Conservation (phyloP, 192 early-diverging fungal species). For the Rhizophagus prolifer region DNA sequence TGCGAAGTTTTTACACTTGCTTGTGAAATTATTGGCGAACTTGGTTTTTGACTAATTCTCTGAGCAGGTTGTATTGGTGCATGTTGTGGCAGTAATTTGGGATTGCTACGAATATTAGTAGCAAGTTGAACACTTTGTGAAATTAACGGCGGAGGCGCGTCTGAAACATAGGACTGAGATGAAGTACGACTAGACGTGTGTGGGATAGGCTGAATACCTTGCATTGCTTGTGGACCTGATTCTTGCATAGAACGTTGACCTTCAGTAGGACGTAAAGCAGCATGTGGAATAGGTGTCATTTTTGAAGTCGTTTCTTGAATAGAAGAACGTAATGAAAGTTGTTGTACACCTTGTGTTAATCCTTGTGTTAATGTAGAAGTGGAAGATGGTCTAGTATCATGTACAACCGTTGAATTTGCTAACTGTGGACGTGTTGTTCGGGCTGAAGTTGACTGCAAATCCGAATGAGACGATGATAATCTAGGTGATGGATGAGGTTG, state of each 20-base stretch:
- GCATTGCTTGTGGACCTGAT: background rate
- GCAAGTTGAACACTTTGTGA: background rate
- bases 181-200: background rate
- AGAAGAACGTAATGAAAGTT: background rate
- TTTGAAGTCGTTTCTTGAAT: background rate
- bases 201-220: background rate
- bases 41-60: background rate
- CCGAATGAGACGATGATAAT: background rate
- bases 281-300: background rate
- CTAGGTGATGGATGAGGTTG: background rate
- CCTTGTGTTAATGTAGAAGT: background rate
- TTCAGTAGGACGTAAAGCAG: background rate
- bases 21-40: background rate
- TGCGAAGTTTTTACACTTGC: background rate
- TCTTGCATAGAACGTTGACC: background rate
- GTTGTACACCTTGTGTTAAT: background rate
- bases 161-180: background rate
- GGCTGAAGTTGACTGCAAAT: background rate
- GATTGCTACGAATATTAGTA: background rate
- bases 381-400: background rate
- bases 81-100: background rate
- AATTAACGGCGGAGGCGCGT: background rate
- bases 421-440: background rate
- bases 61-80: background rate
- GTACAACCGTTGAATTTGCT: background rate